Evolutionary conservation across 306 rosid genomes (phyloP).

Genomic region (Acacia melanoxylon): DNA sequence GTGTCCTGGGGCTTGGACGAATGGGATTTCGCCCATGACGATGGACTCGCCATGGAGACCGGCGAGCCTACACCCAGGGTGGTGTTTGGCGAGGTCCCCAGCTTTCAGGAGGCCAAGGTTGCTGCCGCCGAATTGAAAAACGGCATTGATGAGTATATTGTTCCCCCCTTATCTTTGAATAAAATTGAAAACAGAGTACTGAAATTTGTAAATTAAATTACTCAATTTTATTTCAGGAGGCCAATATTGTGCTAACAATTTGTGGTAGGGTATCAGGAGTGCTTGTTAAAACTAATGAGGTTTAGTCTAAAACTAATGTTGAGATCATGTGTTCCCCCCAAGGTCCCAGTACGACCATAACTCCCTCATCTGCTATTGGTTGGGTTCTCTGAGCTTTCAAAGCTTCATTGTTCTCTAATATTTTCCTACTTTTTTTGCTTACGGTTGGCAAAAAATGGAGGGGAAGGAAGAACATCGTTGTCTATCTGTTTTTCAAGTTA

Average conservation of each 20-base stretch:
- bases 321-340: neutral
- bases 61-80: conserved; percentile 52
- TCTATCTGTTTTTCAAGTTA: too few relatives aligned
- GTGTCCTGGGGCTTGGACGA: conserved; percentile 40
- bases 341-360: too few relatives aligned
- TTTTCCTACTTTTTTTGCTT: too few relatives aligned
- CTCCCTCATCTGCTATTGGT: too few relatives aligned
- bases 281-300: neutral
- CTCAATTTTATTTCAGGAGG: too few relatives aligned
- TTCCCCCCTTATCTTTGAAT: neutral
- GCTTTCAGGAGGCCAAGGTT: conserved; percentile 56
- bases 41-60: conserved; percentile 34
- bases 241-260: neutral
- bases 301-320: neutral
- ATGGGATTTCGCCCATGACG: conserved; percentile 51
- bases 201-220: too few relatives aligned
- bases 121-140: conserved; percentile 61
- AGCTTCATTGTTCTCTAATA: too few relatives aligned
- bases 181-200: too few relatives aligned
- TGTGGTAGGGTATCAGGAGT: neutral
- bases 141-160: conserved; percentile 54
- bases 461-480: too few relatives aligned
- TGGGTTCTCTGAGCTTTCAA: too few relatives aligned
- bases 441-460: too few relatives aligned
- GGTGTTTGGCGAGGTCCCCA: conserved; percentile 52